Percentiles rank a stretch among this genome's conserved stretches.
Evolutionary conservation across 108 stramenopile genomes (phyloP).

Genomic region (Aurantiochytrium sp.): DNA sequence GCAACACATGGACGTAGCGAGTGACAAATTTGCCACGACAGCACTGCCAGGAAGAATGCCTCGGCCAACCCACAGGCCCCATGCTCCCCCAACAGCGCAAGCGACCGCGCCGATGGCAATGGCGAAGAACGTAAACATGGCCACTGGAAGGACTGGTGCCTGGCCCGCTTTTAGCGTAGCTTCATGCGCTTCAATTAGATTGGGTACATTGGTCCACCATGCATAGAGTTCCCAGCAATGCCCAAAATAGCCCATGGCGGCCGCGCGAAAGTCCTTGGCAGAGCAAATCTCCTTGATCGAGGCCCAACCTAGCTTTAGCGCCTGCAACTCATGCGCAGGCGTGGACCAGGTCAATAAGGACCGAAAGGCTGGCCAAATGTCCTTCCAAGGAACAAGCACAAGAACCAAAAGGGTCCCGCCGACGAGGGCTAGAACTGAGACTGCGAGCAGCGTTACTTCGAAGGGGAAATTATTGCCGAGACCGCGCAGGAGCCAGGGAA

Average conservation of each 20-base stretch:
- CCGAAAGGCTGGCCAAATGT: not conserved
- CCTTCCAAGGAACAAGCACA: not conserved
- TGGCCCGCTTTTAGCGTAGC: not conserved
- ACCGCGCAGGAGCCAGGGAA: slow-evolving; percentile 33
- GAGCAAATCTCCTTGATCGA: not conserved
- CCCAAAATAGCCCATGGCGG: slow-evolving; percentile 41
- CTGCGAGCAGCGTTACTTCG: not conserved
- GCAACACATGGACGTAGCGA: not conserved
- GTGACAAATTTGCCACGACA: not conserved
- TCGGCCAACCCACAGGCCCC: not conserved
- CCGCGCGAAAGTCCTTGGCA: slow-evolving; percentile 13
- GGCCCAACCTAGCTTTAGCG: not conserved
- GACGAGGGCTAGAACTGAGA: not conserved
- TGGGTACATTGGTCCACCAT: slow-evolving; percentile 37
- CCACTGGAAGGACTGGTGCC: not conserved
- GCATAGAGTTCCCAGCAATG: slow-evolving; percentile 52
- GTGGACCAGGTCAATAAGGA: not conserved
- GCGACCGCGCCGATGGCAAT: not conserved
- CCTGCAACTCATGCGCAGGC: not conserved
- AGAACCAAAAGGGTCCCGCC: not conserved
- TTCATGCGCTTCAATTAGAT: slow-evolving; percentile 19
- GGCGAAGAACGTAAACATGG: not conserved
- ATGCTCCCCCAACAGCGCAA: not conserved
- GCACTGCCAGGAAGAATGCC: not conserved
- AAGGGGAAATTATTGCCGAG: slow-evolving; percentile 17